Base-by-base conservation (phyloP, 2,329 filamentous ascomycete species). In the Colletotrichum cereale region DNA sequence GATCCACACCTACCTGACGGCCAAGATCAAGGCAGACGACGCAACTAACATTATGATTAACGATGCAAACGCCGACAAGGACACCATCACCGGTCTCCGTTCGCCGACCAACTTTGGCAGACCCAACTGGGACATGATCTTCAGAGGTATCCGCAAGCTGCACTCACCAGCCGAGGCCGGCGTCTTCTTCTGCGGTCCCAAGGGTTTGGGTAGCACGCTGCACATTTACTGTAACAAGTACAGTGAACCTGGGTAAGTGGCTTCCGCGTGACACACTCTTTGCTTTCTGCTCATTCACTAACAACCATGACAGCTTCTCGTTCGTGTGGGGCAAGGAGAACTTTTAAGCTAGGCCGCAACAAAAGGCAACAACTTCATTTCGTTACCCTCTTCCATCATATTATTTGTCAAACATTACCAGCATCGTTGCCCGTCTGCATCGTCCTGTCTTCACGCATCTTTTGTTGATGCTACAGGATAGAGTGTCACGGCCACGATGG, bases 1-100 rank as follows among this genome's bases (percentile, higher is more conserved):
- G 83, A 96, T 97, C 72, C 93, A 96, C 82, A 95, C 93, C 0
- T 97, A 96, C 80, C 87, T 97, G 68, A 96, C 93, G 3, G 93
- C 93, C 77, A 94, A 93, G 86, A 95, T 96, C 84, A 94, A 95
- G 85, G 88, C 90, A 34, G 93, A 95, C 80, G 93, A 96, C 78
- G 93, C 93, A 61, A 95, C 93, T 56, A 96, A 96, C 83, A 96
- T 96, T 84, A 96, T 96, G 93, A 95, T 96, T 86, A 95, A 96
- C 84, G 93, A 95, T 77, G 93, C 91, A 79, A 93, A 95, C 78
- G 92, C 92, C 75, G 92, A 96, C 79, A 92, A 92, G 81, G 93
- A 96, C 80, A 90, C 93, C 77, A 95, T 96, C 79, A 96, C 93
- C 0, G 93, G 94, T 66, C 87, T 96, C 38, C 88, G 93, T 60